Base-by-base conservation (phyloP, 2,329 filamentous ascomycete species). In the Westerdykella ornata region DNA sequence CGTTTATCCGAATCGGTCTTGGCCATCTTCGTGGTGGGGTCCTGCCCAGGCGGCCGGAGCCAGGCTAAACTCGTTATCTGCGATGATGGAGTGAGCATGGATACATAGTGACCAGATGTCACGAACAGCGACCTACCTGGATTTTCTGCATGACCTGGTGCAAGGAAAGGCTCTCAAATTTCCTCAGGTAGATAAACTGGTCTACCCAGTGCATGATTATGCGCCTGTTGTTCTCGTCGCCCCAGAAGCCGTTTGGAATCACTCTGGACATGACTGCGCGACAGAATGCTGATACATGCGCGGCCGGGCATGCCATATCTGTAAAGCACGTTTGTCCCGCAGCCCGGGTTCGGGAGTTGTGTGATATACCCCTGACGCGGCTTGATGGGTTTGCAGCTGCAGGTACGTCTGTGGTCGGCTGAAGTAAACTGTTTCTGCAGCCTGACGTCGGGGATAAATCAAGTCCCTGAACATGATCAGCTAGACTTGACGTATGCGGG, bases 211-310 rank as follows among this genome's bases (percentile, higher is more conserved):
- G 73, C 57, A 88, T 68, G 26, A 96, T 65, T 0, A 68, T 56
- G 1, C 61, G 59, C 46, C 77, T 74, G 68, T 96, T 96, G 37
- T 77, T 68, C 1, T 75, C 77, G 14, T 60, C 51, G 0, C 89
- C 88, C 80, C 85, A 94, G 43, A 95, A 83, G 2, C 72, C 76
- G 33, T 73, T 69, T 0, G 90, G 90, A 19, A 98, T 75, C 13
- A 96, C 69, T 43, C 77, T 84, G 15, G 70, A 71, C 20, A 96
- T 59, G 0, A 83, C 81, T 2, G 87, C 84, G 56, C 84, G 84
- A 61, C 88, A 95, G 58, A 94, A 97, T 0, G 86, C 83, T 3
- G 89, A 94, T 2, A 97, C 85, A 36, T 80, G 75, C 1, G 80
- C 69, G 3, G 70, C 49, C 0, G 85, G 77, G 13, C 81, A 87